phyloP scores from a whole-genome alignment of 2,329 filamentous ascomycete species.

The Clonostachys sp. region DNA sequence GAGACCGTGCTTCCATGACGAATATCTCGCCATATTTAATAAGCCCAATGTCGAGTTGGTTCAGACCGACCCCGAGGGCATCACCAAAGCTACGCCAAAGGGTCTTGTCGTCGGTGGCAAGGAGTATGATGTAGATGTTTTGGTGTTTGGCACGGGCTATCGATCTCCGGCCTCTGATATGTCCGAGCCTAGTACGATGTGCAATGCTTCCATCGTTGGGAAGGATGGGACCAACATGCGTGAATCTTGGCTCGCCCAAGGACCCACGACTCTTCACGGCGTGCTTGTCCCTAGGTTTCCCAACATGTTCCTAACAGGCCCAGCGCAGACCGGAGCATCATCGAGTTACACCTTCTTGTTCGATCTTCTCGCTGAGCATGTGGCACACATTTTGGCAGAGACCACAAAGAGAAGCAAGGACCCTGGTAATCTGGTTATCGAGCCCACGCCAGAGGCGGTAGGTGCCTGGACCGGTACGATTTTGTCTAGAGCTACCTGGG shows the following conservation, averaged over 20 bases:
- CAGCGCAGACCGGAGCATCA: constrained; percentile 31
- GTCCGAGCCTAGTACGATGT: constrained; percentile 7
- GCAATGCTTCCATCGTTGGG: constrained; percentile 27
- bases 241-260: constrained; percentile 34
- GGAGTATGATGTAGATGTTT: background rate
- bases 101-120: background rate
- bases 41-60: background rate
- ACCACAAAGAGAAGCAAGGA: constrained; percentile 11
- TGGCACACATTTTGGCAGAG: constrained; percentile 27
- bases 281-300: constrained; percentile 42
- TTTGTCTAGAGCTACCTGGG: constrained; percentile 29
- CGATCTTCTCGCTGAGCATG: constrained; percentile 30
- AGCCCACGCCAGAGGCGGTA: constrained; percentile 38
- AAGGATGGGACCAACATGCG: constrained; percentile 35
- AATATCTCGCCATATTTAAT: background rate
- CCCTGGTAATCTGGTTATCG: constrained; percentile 20
- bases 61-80: background rate
- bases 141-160: constrained; percentile 30
- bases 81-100: background rate
- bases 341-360: constrained; percentile 30
- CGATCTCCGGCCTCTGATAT: constrained; percentile 17
- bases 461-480: constrained; percentile 38
- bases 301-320: constrained; percentile 45
- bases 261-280: constrained; percentile 47
- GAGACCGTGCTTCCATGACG: constrained; percentile 3